Conservation (phyloP, 2,329 filamentous ascomycete species). For the Blastomyces percursus region DNA sequence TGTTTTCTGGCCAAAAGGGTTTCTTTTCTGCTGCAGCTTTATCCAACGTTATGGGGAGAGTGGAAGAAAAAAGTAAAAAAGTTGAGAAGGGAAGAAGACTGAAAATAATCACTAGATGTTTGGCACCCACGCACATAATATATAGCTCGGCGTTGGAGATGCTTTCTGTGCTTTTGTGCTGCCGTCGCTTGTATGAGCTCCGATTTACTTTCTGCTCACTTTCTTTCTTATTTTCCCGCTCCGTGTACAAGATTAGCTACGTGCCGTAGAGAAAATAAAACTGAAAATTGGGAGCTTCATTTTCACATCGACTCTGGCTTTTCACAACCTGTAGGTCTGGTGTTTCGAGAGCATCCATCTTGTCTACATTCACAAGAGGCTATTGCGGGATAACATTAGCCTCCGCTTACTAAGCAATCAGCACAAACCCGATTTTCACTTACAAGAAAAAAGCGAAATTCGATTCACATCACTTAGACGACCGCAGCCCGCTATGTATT, state of each 20-base stretch:
- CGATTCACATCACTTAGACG: no score
- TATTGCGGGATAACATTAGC: background rate
- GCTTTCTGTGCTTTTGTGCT: conserved; percentile 4
- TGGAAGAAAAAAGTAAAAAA: conserved; percentile 2
- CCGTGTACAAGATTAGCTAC: conserved; percentile 11
- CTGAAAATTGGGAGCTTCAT: background rate
- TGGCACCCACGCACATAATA: conserved; percentile 16
- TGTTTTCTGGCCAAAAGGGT: conserved; percentile 2
- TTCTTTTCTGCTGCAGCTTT: conserved; percentile 12
- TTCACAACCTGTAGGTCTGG: no score
- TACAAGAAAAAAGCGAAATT: background rate
- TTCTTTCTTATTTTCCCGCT: conserved; percentile 5
- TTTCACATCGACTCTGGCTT: background rate
- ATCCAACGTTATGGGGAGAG: conserved; percentile 7
- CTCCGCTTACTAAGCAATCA: background rate
- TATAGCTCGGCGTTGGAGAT: conserved; percentile 19
- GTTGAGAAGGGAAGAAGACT: conserved; percentile 14
- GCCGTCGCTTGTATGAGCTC: background rate
- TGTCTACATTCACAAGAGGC: no score
- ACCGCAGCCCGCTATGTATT: background rate
- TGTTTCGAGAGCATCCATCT: no score
- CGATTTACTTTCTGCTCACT: background rate
- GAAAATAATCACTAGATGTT: conserved; percentile 20
- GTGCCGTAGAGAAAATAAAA: conserved; percentile 7
- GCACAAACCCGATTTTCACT: background rate